Conservation (phyloP, 352 stramenopile species). For the Globisporangium recalcitrans region DNA sequence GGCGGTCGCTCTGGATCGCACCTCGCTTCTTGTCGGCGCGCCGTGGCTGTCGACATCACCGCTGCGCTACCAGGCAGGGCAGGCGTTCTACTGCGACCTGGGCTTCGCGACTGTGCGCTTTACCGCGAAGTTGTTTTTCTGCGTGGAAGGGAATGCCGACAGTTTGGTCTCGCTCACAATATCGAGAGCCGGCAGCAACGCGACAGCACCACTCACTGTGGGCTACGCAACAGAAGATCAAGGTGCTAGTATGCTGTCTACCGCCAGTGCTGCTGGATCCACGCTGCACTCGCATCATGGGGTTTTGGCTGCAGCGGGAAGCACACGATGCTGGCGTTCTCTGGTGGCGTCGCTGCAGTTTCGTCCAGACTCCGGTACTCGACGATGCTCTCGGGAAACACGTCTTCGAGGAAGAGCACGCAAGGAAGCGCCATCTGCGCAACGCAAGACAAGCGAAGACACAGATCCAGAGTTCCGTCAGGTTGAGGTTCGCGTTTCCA, state of each 20-base stretch:
- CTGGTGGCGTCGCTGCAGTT: conserved; percentile 17
- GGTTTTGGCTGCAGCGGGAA: conserved; percentile 81
- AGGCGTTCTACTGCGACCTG: conserved; percentile 67
- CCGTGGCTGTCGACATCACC: conserved; percentile 50
- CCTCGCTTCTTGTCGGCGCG: conserved; percentile 49
- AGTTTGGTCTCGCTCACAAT: conserved; percentile 60
- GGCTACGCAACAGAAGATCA: conserved; percentile 76
- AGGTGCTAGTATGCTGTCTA: conserved; percentile 22
- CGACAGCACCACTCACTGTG: conserved; percentile 47
- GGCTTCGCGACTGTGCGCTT: conserved; percentile 52
- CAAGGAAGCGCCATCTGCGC: conserved; percentile 35
- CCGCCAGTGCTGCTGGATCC: conserved; percentile 46
- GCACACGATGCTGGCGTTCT: conserved; percentile 51
- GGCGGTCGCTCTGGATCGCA: conserved; percentile 49
- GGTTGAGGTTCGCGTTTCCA: neutral
- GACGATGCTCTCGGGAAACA: conserved; percentile 46
- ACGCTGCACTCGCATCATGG: conserved; percentile 39
- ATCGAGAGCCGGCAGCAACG: conserved; percentile 30
- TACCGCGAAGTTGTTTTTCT: conserved; percentile 49
- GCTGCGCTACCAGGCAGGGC: conserved; percentile 31
- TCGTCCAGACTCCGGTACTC: conserved; percentile 57
- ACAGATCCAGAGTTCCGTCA: neutral
- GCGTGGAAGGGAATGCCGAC: conserved; percentile 54
- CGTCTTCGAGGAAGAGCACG: conserved; percentile 36
- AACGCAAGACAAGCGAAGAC: neutral